These are phyloP conservation scores for Podila epigama DNA, from an alignment of 192 early-diverging fungal genomes.

Conservation along the genomic window DNA sequence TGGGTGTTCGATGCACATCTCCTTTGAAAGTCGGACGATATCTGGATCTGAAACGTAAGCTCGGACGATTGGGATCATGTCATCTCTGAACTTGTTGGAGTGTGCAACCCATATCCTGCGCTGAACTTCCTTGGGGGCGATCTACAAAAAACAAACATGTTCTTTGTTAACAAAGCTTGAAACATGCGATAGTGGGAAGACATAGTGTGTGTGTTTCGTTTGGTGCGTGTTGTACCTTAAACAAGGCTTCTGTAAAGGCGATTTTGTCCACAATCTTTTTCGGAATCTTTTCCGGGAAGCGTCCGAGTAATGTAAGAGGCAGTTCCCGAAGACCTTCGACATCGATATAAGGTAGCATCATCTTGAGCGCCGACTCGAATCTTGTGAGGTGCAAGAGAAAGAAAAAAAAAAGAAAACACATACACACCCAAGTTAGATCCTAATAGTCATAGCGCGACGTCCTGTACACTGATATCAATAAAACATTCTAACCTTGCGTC, in stretches of 20 bases:
- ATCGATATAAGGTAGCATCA: constrained; percentile 58
- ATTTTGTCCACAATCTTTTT: constrained; percentile 54
- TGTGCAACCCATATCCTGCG: constrained; percentile 45
- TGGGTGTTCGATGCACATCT: constrained; percentile 37
- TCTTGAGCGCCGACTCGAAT: constrained; percentile 49
- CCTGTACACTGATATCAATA: not conserved
- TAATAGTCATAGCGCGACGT: too few relatives aligned
- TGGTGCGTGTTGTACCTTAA: constrained; percentile 50
- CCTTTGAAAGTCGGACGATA: constrained; percentile 33
- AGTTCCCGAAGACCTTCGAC: constrained; percentile 57
- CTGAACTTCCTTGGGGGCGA: constrained; percentile 39
- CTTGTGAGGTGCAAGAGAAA: constrained; percentile 22
- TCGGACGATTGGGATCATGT: constrained; percentile 38
- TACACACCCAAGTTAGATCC: too few relatives aligned
- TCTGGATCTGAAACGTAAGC: constrained; percentile 38
- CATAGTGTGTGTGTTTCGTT: not conserved
- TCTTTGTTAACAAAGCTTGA: not conserved
- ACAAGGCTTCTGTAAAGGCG: constrained; percentile 49
- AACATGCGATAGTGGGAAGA: not conserved
- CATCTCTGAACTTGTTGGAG: constrained; percentile 36
- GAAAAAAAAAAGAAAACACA: too few relatives aligned
- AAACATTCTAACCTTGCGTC: constrained; percentile 15
- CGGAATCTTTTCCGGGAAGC: constrained; percentile 51
- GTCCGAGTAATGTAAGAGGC: constrained; percentile 57
- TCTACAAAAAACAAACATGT: constrained; percentile 6